These are phyloP conservation scores for Cenchrus americanus DNA, from an alignment of 176 grass and related monocot species.

Conservation along the genomic window DNA sequence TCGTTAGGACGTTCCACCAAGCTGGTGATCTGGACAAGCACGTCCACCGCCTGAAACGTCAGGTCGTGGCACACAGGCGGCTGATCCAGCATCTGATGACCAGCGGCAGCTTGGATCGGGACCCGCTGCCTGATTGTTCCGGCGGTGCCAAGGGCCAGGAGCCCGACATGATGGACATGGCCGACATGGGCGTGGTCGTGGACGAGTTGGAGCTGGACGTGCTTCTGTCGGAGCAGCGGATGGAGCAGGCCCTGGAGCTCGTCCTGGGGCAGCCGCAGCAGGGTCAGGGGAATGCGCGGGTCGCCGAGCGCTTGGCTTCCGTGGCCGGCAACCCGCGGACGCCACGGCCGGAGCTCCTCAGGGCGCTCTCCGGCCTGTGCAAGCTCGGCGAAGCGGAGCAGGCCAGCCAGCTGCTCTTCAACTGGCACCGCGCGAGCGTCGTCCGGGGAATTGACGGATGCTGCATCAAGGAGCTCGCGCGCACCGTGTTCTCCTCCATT, in stretches of 20 bases:
- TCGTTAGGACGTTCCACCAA: slow-evolving; percentile 63
- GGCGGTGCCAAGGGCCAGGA: no score
- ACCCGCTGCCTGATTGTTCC: no score
- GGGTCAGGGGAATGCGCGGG: not conserved
- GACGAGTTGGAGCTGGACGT: slow-evolving; percentile 26
- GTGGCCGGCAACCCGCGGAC: slow-evolving; percentile 47
- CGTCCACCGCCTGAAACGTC: slow-evolving; percentile 42
- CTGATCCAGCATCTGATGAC: slow-evolving; percentile 43
- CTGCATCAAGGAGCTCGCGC: not conserved
- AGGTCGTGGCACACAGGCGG: slow-evolving; percentile 41
- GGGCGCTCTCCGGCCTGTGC: slow-evolving; percentile 50
- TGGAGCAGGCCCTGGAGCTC: slow-evolving; percentile 47
- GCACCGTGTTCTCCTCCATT: slow-evolving; percentile 51
- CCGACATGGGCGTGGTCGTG: not conserved
- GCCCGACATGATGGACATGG: not conserved
- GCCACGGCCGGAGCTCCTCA: slow-evolving; percentile 43
- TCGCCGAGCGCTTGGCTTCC: slow-evolving; percentile 38
- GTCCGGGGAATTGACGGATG: no score
- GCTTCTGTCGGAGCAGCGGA: slow-evolving; percentile 52
- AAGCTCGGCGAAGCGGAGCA: slow-evolving; percentile 45
- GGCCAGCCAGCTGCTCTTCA: slow-evolving; percentile 46
- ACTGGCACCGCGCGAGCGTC: slow-evolving; percentile 4
- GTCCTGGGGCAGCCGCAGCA: slow-evolving; percentile 19
- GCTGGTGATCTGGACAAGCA: slow-evolving; percentile 43
- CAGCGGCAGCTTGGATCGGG: not conserved